Base-by-base conservation (phyloP, 2,329 filamentous ascomycete genomes). In the Fusarium coffeatum region DNA sequence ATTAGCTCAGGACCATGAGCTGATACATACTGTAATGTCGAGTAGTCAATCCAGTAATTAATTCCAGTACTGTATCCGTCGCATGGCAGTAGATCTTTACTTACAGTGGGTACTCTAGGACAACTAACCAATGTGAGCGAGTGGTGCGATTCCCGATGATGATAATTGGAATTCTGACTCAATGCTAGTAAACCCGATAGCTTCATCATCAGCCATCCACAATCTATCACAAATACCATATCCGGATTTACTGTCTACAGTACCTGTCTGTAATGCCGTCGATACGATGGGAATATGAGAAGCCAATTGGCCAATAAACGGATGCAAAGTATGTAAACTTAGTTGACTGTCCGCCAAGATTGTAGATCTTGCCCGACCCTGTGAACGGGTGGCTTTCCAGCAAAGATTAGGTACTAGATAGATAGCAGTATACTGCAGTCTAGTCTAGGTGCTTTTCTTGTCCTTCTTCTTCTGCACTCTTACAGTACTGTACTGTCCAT, bases 281-380 rank as follows among this genome's bases (percentile, higher is more conserved):
- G 15, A 56, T 23, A 42, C n/a, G 22, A 65, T 65, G 11, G 34
- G 11, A 41, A 43, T 8, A n/a, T 4, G 58, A 43, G 22, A 20
- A 32, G 30, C 10, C 51, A 64, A 64, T 64, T 59, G 54, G 47
- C 55, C 47, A 65, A 65, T 59, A 11, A 54, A 56, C 60, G 40
- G 53, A 12, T 12, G 40, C 9, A 18, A 25, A 37, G 34, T 37
- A 37, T 37, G 22, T 20, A 43, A 59, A 42, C 41, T 64, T 49
- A 40, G 47, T 30, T 50, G 41, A 41, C 28, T 18, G 18, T 55
- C 22, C 32, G 23, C 43, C 41, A 49, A 37, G 30, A 60, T 22
- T 45, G 60, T 49, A 59, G 63, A 66, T 60, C 61, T 50, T 41
- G n/a, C 28, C 45, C 16, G 15, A 20, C 41, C 41, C 12, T 18